phyloP scores from a whole-genome alignment of 2,329 filamentous ascomycete species.

The Aureobasidium sp. region DNA sequence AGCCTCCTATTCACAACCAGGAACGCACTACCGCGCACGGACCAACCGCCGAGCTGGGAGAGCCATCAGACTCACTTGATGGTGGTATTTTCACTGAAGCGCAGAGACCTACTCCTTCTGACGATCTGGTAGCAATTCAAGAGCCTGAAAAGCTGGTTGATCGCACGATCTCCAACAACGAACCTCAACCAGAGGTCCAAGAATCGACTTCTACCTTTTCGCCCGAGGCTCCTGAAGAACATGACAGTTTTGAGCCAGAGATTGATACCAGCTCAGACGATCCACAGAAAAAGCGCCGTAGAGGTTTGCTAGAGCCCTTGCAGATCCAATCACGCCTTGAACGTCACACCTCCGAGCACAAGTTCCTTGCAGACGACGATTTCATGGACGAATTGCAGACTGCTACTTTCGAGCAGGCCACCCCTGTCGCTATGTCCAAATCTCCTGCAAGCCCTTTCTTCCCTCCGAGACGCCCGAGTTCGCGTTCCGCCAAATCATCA shows the following conservation, averaged over 20 bases:
- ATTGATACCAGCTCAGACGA: background rate
- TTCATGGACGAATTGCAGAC: conserved; percentile 69
- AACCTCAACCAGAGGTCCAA: background rate
- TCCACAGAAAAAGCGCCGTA: conserved; percentile 30
- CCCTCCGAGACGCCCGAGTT: conserved; percentile 25
- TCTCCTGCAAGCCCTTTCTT: conserved; percentile 68
- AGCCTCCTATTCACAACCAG: conserved; percentile 9
- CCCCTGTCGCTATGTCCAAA: conserved; percentile 67
- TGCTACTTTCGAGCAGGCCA: conserved; percentile 75
- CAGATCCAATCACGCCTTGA: conserved; percentile 28
- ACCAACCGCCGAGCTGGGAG: background rate
- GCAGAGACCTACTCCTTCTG: background rate
- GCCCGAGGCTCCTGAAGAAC: background rate
- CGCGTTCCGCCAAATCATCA: conserved; percentile 17
- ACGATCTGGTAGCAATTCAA: background rate
- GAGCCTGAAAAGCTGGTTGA: background rate
- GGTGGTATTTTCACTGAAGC: background rate
- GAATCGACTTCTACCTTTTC: background rate
- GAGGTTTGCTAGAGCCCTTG: conserved; percentile 30
- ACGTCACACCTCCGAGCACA: conserved; percentile 31
- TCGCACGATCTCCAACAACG: background rate
- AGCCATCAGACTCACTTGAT: background rate
- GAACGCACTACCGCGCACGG: background rate
- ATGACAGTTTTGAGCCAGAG: background rate
- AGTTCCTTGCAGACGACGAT: conserved; percentile 59